Evolutionary conservation across 345 rosid species (phyloP), one percentile per base, ranked within the genome.

Genomic region (Acer saccharum): DNA sequence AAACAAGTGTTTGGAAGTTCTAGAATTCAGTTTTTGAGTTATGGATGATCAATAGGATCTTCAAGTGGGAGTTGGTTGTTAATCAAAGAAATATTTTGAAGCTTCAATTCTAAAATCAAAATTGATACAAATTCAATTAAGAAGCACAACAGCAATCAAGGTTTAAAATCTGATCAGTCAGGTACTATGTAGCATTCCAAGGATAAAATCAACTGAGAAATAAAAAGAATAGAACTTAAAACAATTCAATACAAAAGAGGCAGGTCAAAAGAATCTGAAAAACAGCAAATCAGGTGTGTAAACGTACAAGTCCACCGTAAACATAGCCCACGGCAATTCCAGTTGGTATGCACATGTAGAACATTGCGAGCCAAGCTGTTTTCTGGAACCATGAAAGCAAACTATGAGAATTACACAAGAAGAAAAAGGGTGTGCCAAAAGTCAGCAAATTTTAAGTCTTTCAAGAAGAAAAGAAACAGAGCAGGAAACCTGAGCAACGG

Each of bases 311-410:
- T 89, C 98, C 99, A 77, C 99, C 99, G 67, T 89, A 96, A 16
- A 96, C 93, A 55, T 92, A 96, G 78, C 99, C 99, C 43, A 92
- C 46, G 73, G 99, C 98, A 86, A 89, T 79, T 77, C 99, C 98
- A 67, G 93, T 81, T 50, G 99, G 97, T 82, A 96, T 96, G 78
- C 97, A 96, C 99, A 96, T 96, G 89, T 90, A 96, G 81, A 96
- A 96, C 86, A 89, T 81, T 27, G 90, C 93, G 78, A 96, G 98
- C 99, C 99, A 96, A 12, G 85, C 86, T 57, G 90, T 91, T 92
- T 94, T 92, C 99, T 96, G 92, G 21, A 84, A 62, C 21, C 41
- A 80, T 46, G 48, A 71, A 27, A 66, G 41, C 52, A 25, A 68
- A 52, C 52, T 44, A 55, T 17, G 66, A 72, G 35, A 39, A 61